Evolutionary conservation across 345 rosid genomes (phyloP), one percentile per base, ranked within the genome.

Genomic region (Corymbia maculata): DNA sequence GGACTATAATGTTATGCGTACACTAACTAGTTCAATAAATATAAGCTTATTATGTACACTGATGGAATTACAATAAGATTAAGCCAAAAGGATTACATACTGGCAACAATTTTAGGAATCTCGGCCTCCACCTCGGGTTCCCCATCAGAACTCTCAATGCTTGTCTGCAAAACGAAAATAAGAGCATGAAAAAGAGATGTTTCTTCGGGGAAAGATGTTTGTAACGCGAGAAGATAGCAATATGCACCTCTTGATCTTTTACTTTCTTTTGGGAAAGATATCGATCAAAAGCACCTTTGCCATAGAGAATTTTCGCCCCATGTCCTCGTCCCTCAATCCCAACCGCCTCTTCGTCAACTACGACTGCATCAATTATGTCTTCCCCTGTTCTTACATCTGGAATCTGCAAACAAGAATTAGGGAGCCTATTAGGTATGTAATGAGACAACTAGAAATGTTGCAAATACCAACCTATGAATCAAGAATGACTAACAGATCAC

Each of bases 271-370:
- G 90, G 2, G 94, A 93, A 88, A 97, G 95, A 82, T 95, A 98
- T 6, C 88, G 93, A 88, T 88, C 94, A 88, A 96, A 93, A 86
- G 99, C 95, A 26, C 98, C 98, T 90, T 93, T 92, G 8, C 99
- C 98, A 30, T 94, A 91, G 59, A 98, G 99, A 91, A 97, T 95
- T 93, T 95, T 97, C 50, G 98, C 99, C 55, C 98, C 98, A 9
- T 45, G 55, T 47, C 96, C 93, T 22, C 87, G 91, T 16, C 94
- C 98, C 87, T 94, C 93, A 1, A 91, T 87, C 88, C 94, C 98
- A 84, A 95, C 94, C 14, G 98, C 96, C 86, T 95, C 98, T 66
- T 96, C 95, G 26, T 98, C 98, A 30, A 98, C 96, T 70, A 98
- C 95, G 28, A 96, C 99, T 5, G 97, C 99, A 86, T 96, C 99